phyloP scores from a whole-genome alignment of 805 yeast genomes.

The Lachancea waltii region DNA sequence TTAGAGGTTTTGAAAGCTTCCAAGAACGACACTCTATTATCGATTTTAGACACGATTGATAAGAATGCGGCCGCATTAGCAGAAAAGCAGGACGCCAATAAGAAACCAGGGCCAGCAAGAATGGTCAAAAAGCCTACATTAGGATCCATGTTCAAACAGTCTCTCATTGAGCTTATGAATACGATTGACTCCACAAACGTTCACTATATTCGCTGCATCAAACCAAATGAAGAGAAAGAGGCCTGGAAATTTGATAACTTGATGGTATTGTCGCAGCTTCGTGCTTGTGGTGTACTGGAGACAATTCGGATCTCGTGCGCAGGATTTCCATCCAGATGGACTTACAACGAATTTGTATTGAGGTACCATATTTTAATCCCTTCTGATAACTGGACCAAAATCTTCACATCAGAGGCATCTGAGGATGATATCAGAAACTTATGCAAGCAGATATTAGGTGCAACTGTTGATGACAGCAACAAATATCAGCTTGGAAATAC shows the following conservation, averaged over 20 bases:
- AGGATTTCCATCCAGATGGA: constrained; percentile 95
- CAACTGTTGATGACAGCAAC: constrained; percentile 54
- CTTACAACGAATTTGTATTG: constrained; percentile 86
- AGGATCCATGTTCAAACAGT: constrained; percentile 89
- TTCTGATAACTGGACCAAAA: constrained; percentile 60
- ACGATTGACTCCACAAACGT: constrained; percentile 93
- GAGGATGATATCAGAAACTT: constrained; percentile 54
- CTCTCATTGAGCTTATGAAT: constrained; percentile 85
- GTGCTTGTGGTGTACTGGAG: constrained; percentile 98
- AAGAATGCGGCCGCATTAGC: constrained; percentile 43
- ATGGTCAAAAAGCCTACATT: constrained; percentile 78
- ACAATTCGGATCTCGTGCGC: constrained; percentile 96
- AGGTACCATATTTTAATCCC: constrained; percentile 80
- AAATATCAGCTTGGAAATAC: constrained; percentile 89
- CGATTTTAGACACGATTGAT: constrained; percentile 60
- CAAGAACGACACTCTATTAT: constrained; percentile 56
- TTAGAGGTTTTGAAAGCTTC: constrained; percentile 73
- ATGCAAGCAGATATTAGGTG: constrained; percentile 59
- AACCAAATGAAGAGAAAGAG: constrained; percentile 87
- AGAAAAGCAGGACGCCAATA: constrained; percentile 34
- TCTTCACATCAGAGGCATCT: constrained; percentile 46
- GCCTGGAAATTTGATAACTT: constrained; percentile 96
- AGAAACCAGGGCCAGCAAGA: constrained; percentile 38
- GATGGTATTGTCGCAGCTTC: constrained; percentile 89
- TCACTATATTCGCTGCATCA: constrained; percentile 94